A percentile compares a stretch with the other conserved stretches of the same genome.
phyloP scores from a whole-genome alignment of 306 rosid genomes.

The Comarum palustre region DNA sequence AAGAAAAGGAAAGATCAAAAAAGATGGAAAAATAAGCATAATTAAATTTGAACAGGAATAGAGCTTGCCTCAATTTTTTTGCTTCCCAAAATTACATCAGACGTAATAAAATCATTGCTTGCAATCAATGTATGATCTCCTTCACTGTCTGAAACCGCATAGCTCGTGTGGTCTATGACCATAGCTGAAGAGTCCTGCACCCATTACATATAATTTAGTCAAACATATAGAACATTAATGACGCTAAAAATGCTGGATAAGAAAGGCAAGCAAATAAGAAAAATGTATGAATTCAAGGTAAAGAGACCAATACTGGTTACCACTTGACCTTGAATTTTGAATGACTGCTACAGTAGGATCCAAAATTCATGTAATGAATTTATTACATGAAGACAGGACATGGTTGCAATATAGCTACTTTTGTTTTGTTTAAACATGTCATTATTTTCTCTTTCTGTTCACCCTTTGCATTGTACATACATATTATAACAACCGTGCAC shows the following conservation, averaged over 20 bases:
- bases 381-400: background rate
- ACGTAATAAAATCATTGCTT: conserved; percentile 64
- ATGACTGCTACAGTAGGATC: background rate
- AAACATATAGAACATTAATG: background rate
- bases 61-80: conserved; percentile 67
- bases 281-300: background rate
- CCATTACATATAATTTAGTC: background rate
- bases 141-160: conserved; percentile 69
- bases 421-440: background rate
- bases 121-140: conserved; percentile 95
- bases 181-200: conserved; percentile 62
- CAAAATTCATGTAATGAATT: background rate
- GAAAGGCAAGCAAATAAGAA: background rate
- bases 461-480: no score
- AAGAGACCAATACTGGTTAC: background rate
- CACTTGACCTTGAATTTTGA: background rate
- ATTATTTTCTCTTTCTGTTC: background rate
- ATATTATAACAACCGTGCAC: background rate
- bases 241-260: background rate
- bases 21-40: background rate
- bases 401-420: background rate
- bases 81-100: conserved; percentile 78
- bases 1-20: background rate
- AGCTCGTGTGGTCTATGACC: conserved; percentile 84
- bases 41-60: background rate